These are phyloP conservation scores for Dictyostelium firmibasis DNA, from an alignment of 78 protist species.

Conservation along the genomic window DNA sequence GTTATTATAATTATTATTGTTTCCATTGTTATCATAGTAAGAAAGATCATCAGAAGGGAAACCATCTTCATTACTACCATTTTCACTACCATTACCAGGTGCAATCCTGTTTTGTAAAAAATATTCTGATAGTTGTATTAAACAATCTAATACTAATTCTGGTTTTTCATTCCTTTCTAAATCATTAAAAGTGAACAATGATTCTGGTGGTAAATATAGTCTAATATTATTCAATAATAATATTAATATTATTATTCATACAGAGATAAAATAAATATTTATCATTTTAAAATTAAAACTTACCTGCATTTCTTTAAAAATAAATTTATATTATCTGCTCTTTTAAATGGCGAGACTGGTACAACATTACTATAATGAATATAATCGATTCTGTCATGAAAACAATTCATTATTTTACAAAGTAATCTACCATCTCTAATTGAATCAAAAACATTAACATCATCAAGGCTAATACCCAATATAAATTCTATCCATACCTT, in stretches of 20 bases:
- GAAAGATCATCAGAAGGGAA: neutral
- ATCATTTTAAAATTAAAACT: too few relatives aligned
- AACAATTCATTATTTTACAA: slow-evolving; percentile 41
- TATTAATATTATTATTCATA: neutral
- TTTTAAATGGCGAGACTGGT: slow-evolving; percentile 32
- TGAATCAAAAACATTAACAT: slow-evolving; percentile 16
- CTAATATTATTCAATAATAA: neutral
- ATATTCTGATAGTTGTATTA: slow-evolving; percentile 24
- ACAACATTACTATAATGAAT: slow-evolving; percentile 58
- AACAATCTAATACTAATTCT: slow-evolving; percentile 14
- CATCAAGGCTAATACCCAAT: neutral
- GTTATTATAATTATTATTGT: neutral
- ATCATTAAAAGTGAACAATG: slow-evolving; percentile 30
- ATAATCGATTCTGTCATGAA: slow-evolving; percentile 35
- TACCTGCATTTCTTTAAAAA: slow-evolving; percentile 77
- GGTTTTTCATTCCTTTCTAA: slow-evolving; percentile 13
- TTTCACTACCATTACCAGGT: neutral
- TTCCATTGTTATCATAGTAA: neutral
- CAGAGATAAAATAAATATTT: too few relatives aligned
- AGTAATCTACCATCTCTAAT: slow-evolving; percentile 54
- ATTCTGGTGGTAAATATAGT: slow-evolving; percentile 52
- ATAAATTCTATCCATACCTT: slow-evolving; percentile 33
- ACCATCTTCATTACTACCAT: neutral
- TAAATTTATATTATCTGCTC: slow-evolving; percentile 31
- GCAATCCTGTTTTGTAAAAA: neutral